Percentiles rank a stretch among this genome's conserved stretches.
Conservation (phyloP, 129 eudicot genomes). For the Ambrosia trifida region DNA sequence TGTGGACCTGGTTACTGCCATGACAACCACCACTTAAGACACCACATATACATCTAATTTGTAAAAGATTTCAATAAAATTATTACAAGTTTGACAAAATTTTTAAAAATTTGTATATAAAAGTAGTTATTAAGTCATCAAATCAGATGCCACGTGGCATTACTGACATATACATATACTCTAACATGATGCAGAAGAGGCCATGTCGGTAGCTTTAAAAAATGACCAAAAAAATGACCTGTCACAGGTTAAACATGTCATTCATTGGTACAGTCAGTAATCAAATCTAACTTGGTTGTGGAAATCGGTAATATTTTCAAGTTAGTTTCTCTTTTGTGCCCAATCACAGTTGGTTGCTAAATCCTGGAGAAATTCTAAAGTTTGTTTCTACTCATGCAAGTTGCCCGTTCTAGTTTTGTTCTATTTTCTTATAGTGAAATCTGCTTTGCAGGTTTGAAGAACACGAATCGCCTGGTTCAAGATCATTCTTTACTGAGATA, state of each 20-base stretch:
- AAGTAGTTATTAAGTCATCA: neutral
- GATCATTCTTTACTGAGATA: slow-evolving; percentile 97
- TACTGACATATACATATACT: neutral
- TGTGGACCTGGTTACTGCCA: neutral
- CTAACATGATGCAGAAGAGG: neutral
- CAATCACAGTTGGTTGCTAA: neutral
- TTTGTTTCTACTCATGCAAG: neutral
- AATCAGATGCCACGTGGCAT: neutral
- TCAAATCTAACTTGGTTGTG: neutral
- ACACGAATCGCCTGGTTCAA: slow-evolving; percentile 94
- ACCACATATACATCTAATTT: too few relatives aligned
- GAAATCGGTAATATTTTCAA: neutral
- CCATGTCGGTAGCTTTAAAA: neutral
- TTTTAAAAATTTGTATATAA: neutral
- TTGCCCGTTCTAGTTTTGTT: slow-evolving; percentile 7
- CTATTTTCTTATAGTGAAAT: neutral
- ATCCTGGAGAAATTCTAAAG: neutral
- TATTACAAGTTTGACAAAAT: neutral
- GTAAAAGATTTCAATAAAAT: neutral
- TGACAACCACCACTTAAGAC: neutral
- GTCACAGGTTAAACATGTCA: neutral
- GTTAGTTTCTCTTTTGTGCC: neutral
- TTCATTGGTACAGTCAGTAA: neutral
- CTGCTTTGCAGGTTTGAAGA: slow-evolving; percentile 79
- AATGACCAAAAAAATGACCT: neutral